Conservation (phyloP, 2,329 filamentous ascomycete species). For the Coniochaeta sp. region DNA sequence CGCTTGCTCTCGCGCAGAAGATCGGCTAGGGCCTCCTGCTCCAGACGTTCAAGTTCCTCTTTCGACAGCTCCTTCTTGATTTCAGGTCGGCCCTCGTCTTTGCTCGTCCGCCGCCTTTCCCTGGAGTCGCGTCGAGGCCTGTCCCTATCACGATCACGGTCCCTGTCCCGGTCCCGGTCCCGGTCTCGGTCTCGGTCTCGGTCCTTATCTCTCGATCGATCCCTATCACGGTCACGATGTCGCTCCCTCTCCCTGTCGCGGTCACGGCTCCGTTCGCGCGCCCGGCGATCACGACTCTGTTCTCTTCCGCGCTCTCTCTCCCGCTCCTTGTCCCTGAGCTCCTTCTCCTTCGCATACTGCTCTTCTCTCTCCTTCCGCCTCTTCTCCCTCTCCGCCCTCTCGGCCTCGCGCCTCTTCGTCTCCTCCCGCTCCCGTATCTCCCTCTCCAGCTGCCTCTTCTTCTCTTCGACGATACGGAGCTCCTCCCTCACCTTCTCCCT, state of each 20-base stretch:
- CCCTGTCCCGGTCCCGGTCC: conserved; percentile 2
- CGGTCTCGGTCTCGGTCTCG: not conserved
- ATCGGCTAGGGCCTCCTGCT: conserved; percentile 51
- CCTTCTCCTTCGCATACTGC: conserved; percentile 18
- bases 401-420: conserved; percentile 22
- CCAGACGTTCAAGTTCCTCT: conserved; percentile 49
- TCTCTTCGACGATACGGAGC: conserved; percentile 51
- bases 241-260: conserved; percentile 46
- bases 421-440: conserved; percentile 45
- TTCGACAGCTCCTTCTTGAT: conserved; percentile 48
- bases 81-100: conserved; percentile 21
- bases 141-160: not conserved
- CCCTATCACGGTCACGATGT: conserved; percentile 16
- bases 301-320: conserved; percentile 22
- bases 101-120: conserved; percentile 23
- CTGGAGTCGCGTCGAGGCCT: not conserved
- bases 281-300: conserved; percentile 12
- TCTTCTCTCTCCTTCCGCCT: conserved; percentile 26
- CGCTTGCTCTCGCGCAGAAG: conserved; percentile 52
- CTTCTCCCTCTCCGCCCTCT: conserved; percentile 23
- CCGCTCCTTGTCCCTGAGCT: conserved; percentile 30
- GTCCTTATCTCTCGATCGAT: not conserved
- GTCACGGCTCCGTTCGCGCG: conserved; percentile 36
- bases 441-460: conserved; percentile 50
- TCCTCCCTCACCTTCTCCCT: conserved; percentile 57